These are phyloP conservation scores for Laguncularia racemosa DNA, from an alignment of 345 rosid genomes.

Conservation along the genomic window DNA sequence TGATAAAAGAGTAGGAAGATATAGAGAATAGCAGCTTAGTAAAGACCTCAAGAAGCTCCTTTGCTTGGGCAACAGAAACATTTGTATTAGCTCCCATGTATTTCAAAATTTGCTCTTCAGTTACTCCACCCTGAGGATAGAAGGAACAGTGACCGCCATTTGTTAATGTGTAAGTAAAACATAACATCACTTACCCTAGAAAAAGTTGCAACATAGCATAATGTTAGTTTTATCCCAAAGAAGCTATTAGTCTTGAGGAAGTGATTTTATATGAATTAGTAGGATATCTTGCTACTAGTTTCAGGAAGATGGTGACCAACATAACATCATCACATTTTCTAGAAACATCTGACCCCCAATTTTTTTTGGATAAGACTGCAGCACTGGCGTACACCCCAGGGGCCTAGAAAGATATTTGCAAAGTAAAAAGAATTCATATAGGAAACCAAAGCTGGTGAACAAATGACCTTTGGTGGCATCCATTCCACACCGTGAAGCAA, in stretches of 20 bases:
- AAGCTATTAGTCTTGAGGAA: too few relatives aligned
- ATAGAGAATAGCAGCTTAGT: conserved; percentile 3
- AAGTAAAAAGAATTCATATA: background rate
- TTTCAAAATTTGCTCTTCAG: conserved; percentile 95
- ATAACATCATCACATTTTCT: conserved; percentile 3
- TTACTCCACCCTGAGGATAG: conserved; percentile 65
- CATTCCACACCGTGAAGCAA: conserved; percentile 97
- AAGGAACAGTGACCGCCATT: background rate
- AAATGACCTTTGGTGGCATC: conserved; percentile 90
- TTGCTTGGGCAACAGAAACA: conserved; percentile 60
- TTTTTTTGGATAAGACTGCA: background rate
- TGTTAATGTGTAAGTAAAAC: background rate
- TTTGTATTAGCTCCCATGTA: conserved; percentile 91
- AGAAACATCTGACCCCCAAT: too few relatives aligned
- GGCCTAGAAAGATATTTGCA: background rate
- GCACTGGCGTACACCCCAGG: conserved; percentile 1
- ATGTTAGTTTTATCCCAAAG: too few relatives aligned
- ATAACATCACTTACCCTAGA: background rate
- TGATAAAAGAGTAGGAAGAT: background rate
- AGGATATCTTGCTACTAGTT: background rate
- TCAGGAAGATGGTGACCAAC: conserved; percentile 4
- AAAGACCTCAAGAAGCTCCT: conserved; percentile 85
- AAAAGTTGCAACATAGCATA: too few relatives aligned
- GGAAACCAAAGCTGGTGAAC: conserved; percentile 2
- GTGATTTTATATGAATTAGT: too few relatives aligned